A percentile compares a stretch with the other conserved stretches of the same genome.
Conservation (phyloP, 495 filamentous ascomycete species). For the Aspergillus bertholletiae region DNA sequence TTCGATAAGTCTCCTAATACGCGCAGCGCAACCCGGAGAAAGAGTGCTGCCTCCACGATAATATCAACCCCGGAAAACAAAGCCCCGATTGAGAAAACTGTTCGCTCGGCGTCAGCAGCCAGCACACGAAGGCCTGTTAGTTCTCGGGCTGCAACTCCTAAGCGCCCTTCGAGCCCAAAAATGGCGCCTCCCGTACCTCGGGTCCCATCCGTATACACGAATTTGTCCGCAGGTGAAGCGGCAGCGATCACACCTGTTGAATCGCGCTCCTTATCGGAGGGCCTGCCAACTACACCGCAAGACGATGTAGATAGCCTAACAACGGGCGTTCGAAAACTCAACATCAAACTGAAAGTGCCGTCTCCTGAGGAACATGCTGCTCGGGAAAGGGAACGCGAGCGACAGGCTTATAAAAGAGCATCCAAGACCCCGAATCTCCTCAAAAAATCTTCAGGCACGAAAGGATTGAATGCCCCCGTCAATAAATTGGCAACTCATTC, state of each 20-base stretch:
- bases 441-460: not conserved
- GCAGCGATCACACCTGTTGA: not conserved
- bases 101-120: constrained; percentile 21
- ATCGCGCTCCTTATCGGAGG: not conserved
- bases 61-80: constrained; percentile 12
- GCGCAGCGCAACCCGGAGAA: constrained; percentile 32
- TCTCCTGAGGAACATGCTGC: constrained; percentile 68
- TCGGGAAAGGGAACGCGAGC: constrained; percentile 39
- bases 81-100: constrained; percentile 4
- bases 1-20: constrained; percentile 39
- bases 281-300: not conserved
- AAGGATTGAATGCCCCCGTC: not conserved
- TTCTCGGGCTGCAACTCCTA: constrained; percentile 45
- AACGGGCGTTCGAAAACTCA: constrained; percentile 61
- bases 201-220: constrained; percentile 31
- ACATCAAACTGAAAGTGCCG: constrained; percentile 69
- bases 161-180: constrained; percentile 36
- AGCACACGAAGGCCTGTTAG: constrained; percentile 40
- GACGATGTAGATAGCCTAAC: constrained; percentile 61
- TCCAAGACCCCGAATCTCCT: constrained; percentile 11
- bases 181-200: constrained; percentile 45
- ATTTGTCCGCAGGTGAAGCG: constrained; percentile 16
- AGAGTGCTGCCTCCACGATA: constrained; percentile 24
- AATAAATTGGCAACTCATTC: not conserved
- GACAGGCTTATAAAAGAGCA: constrained; percentile 6